phyloP scores from a whole-genome alignment of 1,139 yeast genomes.

The Diutina ranongensis region DNA sequence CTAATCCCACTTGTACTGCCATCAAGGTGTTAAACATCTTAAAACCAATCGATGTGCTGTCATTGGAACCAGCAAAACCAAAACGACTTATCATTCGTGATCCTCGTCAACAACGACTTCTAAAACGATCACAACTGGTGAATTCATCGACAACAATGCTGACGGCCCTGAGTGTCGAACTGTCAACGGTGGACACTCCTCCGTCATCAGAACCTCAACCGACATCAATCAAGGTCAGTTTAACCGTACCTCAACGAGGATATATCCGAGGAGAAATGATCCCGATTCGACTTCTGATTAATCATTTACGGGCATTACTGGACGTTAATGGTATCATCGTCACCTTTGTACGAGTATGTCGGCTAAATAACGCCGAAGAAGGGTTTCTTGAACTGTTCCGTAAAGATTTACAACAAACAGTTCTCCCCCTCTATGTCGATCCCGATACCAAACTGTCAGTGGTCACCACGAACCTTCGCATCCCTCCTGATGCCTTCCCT shows the following conservation, averaged over 20 bases:
- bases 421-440: slow-evolving; percentile 71
- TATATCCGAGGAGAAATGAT: slow-evolving; percentile 68
- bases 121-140: neutral
- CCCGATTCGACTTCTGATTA: slow-evolving; percentile 55
- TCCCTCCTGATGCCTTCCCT: slow-evolving; percentile 82
- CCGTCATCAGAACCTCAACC: slow-evolving; percentile 11
- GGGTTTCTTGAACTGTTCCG: slow-evolving; percentile 55
- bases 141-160: neutral
- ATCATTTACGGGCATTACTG: slow-evolving; percentile 61
- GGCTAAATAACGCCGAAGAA: slow-evolving; percentile 59
- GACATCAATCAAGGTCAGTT: slow-evolving; percentile 37
- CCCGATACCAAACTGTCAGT: slow-evolving; percentile 49
- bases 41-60: slow-evolving; percentile 65
- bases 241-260: slow-evolving; percentile 58
- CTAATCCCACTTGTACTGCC: slow-evolving; percentile 27
- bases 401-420: slow-evolving; percentile 70
- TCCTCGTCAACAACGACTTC: slow-evolving; percentile 16
- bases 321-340: slow-evolving; percentile 70
- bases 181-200: neutral
- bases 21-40: slow-evolving; percentile 49
- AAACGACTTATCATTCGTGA: slow-evolving; percentile 51
- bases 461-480: slow-evolving; percentile 50
- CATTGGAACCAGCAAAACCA: slow-evolving; percentile 55
- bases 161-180: neutral
- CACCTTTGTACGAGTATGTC: slow-evolving; percentile 70